Conservation (phyloP, 2,329 filamentous ascomycete genomes). For the Hawksworthiomyces lignivorus region DNA sequence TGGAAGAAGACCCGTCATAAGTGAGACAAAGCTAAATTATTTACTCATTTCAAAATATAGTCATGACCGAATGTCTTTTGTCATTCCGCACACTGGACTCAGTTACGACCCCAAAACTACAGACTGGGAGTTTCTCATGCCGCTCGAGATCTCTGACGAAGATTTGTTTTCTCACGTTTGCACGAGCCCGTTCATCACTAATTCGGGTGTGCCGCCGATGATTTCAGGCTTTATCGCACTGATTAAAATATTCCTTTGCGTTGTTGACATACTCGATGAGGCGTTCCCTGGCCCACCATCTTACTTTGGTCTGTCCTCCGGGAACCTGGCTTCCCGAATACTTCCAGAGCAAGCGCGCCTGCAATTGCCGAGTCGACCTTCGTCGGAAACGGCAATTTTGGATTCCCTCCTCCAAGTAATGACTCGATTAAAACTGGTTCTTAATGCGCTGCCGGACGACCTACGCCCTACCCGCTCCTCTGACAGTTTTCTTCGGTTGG, state of each 20-base stretch:
- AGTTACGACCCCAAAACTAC: slow-evolving; percentile 16
- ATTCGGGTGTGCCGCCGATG: slow-evolving; percentile 1
- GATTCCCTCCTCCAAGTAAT: slow-evolving; percentile 7
- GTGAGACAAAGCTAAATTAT: too few relatives aligned
- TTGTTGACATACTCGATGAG: slow-evolving; percentile 11
- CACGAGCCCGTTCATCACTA: too few relatives aligned
- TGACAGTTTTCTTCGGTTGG: background rate
- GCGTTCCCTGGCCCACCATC: slow-evolving; percentile 11
- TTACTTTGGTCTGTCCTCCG: slow-evolving; percentile 3
- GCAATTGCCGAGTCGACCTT: too few relatives aligned
- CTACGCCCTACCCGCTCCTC: slow-evolving; percentile 3
- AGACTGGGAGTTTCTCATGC: slow-evolving; percentile 19
- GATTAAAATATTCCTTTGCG: slow-evolving; percentile 16
- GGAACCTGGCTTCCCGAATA: too few relatives aligned
- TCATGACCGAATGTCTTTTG: slow-evolving; percentile 16
- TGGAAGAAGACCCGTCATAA: too few relatives aligned
- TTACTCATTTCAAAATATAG: too few relatives aligned
- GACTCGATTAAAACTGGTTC: slow-evolving; percentile 1
- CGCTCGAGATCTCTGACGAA: slow-evolving; percentile 15
- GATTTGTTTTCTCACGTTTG: too few relatives aligned
- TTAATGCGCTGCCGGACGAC: slow-evolving; percentile 3
- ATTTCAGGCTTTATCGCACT: slow-evolving; percentile 17
- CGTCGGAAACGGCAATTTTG: background rate
- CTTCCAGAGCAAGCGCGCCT: too few relatives aligned
- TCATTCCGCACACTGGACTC: slow-evolving; percentile 15